Evolutionary conservation across 352 stramenopile genomes (phyloP).

Genomic region (Phytopythium oedochilum): DNA sequence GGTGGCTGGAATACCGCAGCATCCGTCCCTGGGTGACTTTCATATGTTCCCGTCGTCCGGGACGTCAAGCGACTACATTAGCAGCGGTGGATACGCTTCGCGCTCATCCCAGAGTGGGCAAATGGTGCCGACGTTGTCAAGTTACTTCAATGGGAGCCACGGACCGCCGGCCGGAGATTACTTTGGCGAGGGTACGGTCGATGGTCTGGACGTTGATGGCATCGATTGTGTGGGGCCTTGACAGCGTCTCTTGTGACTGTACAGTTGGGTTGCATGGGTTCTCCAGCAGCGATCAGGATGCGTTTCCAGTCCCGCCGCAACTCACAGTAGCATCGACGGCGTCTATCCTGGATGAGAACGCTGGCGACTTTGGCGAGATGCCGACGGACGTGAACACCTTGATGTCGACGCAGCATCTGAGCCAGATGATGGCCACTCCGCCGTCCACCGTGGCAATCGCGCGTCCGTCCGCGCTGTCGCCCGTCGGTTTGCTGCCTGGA

Average conservation of each 20-base stretch:
- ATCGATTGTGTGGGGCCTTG: neutral
- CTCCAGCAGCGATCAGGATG: neutral
- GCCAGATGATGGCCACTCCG: neutral
- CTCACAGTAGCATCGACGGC: neutral
- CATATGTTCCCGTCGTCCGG: neutral
- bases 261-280: neutral
- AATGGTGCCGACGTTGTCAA: constrained; percentile 1
- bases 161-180: neutral
- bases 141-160: neutral
- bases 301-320: too few relatives aligned
- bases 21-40: neutral
- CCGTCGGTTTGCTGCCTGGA: neutral
- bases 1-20: neutral
- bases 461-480: neutral
- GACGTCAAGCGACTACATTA: neutral
- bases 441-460: neutral
- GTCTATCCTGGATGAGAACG: neutral
- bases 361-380: neutral
- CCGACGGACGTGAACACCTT: neutral
- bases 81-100: neutral
- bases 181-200: neutral
- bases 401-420: neutral
- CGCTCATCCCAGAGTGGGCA: neutral
- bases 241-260: neutral
- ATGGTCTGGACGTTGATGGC: too few relatives aligned